Base-by-base conservation (phyloP, 2,329 filamentous ascomycete species). In the Neoscytalidium dimidiatum region DNA sequence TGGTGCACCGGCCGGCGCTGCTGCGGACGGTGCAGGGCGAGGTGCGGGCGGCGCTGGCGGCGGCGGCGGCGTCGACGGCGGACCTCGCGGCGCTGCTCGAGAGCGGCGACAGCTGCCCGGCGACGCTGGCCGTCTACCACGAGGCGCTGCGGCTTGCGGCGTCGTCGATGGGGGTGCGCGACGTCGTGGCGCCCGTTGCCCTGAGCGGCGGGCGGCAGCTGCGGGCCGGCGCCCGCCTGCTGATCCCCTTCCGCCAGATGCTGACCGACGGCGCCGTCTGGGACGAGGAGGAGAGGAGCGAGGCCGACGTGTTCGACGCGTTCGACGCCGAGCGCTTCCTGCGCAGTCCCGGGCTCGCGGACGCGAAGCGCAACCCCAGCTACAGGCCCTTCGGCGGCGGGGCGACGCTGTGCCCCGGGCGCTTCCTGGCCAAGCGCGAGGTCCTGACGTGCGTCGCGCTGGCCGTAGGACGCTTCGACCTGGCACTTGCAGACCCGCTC, bases 181-280 rank as follows among this genome's bases (percentile, higher is more conserved):
- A 64, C 43, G 61, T 69, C n/a, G 49, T 46, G 8, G 52, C 31
- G 14, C 43, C 57, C 29, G 69, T 66, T 11, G 5, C 7, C 4
- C 57, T 69, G 8, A 28, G 44, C 44, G 64, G 69, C 35, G 62
- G 63, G 19, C 68, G 68, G 43, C 48, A 44, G 6, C 66, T 71
- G 11, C 53, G 41, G 5, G 19, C 61, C 9, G 68, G 68, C 33
- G 48, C 23, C 11, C 60, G 48, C 14, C 23, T 71, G 21, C 41
- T 71, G 19, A 67, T 71, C 29, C 66, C 69, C 8, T 64, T 62
- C 33, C 69, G 68, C 2, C 67, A 68, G 46, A 43, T 70, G 28
- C 69, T 69, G 23, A 62, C 64, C 44, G 64, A 70, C 41, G 19
- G 21, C 23, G 14, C 19, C 6, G 61, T 66, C n/a, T 71, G 66